Evolutionary conservation across 2,329 filamentous ascomycete genomes (phyloP), one percentile per base, ranked within the genome.

Genomic region (Ophiognomonia clavigignenti-juglandacearum): DNA sequence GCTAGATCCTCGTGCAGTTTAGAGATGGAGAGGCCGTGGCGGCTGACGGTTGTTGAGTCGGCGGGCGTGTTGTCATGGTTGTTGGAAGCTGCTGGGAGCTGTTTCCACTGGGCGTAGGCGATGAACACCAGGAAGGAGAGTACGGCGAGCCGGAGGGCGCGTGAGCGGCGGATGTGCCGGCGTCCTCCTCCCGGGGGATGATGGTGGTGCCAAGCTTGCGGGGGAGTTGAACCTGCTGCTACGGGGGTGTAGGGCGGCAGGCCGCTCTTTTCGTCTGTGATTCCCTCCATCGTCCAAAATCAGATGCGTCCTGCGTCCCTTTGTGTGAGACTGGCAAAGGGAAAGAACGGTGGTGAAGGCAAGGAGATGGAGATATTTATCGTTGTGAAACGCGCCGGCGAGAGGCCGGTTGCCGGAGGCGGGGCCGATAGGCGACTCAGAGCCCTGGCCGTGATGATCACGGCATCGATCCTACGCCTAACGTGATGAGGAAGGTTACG

Each of bases 1-100:
- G 66, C 68, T 19, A 83, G 63, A 54, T 85, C 74, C 11, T 71
- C 65, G 29, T 72, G 64, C 19, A 86, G 67, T 55, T 71, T 74
- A 38, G 73, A 64, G 19, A 71, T 52, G 1, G 80, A 83, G 4
- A 85, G 63, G 16, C 60, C 60, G 16, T 65, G 58, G 10, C n/a
- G 39, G 19, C 19, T 51, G 42, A 34, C 34, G 9, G 46, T 45
- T 3, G n/a, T 42, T 5, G 32, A 22, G 4, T 37, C 35, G 29
- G 11, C 31, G 31, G 13, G 16, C 22, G 11, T 41, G 11, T 27
- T 41, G 23, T 43, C 31, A 11, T 31, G 18, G 45, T 9, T n/a
- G n/a, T n/a, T n/a, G n/a, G 56, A 26, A 4, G 39, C 24, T 1
- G 48, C 40, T 6, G 56, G 54, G 19, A 71, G 56, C 53, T 72